phyloP scores from a whole-genome alignment of 1,284 basidiomycete genomes.

The Heterobasidion annosum region DNA sequence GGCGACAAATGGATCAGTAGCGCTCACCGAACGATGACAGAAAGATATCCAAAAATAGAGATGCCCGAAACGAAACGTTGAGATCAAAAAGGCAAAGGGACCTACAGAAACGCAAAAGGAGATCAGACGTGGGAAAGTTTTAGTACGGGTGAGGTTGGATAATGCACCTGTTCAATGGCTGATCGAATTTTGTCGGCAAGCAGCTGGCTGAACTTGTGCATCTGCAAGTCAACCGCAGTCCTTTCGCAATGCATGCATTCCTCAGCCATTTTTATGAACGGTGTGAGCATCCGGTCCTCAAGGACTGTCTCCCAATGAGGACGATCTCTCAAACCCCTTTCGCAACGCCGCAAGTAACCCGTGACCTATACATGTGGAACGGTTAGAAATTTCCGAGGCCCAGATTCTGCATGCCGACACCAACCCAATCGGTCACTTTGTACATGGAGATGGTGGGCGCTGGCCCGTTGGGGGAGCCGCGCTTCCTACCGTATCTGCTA shows the following conservation, averaged over 20 bases:
- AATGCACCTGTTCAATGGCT: background rate
- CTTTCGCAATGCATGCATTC: background rate
- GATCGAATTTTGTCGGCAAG: background rate
- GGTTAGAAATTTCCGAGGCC: too few relatives aligned
- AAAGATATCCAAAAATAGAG: too few relatives aligned
- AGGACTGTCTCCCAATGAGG: background rate
- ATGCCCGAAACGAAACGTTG: too few relatives aligned
- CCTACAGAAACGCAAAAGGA: background rate
- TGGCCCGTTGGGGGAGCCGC: background rate
- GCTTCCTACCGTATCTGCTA: background rate
- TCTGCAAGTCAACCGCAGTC: background rate
- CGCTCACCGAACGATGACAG: too few relatives aligned
- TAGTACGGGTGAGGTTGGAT: background rate
- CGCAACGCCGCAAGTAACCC: background rate
- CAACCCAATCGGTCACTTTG: background rate
- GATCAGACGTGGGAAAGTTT: background rate
- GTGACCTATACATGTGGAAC: background rate
- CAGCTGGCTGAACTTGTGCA: background rate
- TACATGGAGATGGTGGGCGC: background rate
- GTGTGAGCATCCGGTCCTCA: background rate
- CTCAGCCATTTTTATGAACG: background rate
- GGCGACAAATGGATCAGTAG: too few relatives aligned
- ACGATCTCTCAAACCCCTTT: background rate
- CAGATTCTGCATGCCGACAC: too few relatives aligned
- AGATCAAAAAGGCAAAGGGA: background rate